Evolutionary conservation across 768 basidiomycete species (phyloP).

Genomic region (Leccinum broughii): DNA sequence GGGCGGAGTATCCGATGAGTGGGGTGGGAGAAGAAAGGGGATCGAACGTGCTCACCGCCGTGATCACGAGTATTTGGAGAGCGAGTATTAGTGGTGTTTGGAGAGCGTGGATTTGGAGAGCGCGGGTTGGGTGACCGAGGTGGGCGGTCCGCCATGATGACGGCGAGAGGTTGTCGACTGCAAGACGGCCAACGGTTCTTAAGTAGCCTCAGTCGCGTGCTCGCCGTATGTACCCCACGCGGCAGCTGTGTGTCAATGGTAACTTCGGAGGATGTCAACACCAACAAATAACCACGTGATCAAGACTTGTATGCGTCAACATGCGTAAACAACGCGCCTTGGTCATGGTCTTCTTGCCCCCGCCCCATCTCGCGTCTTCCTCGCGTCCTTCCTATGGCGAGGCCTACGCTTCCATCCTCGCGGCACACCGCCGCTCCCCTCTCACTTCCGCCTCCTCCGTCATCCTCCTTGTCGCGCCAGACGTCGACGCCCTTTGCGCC

Average conservation of each 20-base stretch:
- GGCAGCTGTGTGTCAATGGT: constrained; percentile 1
- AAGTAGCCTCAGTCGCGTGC: constrained; percentile 35
- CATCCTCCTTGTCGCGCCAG: constrained; percentile 82
- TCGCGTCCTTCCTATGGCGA: constrained; percentile 65
- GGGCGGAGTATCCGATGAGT: constrained; percentile 5
- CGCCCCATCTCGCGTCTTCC: constrained; percentile 64
- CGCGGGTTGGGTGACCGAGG: constrained; percentile 57
- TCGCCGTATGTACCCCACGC: constrained; percentile 29
- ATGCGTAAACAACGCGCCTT: background rate
- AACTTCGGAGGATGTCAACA: constrained; percentile 13
- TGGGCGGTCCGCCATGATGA: constrained; percentile 56
- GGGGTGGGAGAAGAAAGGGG: background rate
- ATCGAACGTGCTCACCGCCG: constrained; percentile 47
- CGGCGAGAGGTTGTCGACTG: constrained; percentile 19
- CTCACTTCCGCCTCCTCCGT: constrained; percentile 80
- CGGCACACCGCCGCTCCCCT: constrained; percentile 69
- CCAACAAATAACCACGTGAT: constrained; percentile 24
- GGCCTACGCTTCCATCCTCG: constrained; percentile 73
- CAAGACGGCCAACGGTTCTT: constrained; percentile 15
- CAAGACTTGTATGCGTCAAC: background rate
- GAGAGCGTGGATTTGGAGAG: constrained; percentile 43
- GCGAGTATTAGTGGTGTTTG: constrained; percentile 34
- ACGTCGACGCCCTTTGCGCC: constrained; percentile 91
- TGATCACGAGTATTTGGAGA: constrained; percentile 51
- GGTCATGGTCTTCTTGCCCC: constrained; percentile 66